Evolutionary conservation across 768 basidiomycete species (phyloP).

Genomic region (Mrakia gelida): DNA sequence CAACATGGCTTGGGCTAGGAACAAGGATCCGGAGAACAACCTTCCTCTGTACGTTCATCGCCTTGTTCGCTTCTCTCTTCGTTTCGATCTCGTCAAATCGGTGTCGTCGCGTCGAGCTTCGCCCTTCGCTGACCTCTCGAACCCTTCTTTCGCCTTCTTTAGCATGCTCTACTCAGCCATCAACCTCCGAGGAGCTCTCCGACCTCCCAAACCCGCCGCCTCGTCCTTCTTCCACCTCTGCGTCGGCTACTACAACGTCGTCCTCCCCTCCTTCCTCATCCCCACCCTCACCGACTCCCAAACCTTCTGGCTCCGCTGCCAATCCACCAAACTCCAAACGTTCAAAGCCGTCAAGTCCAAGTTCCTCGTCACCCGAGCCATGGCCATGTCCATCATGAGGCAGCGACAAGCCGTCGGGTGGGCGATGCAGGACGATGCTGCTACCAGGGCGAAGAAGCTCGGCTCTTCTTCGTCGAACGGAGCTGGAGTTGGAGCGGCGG

Average conservation of each 20-base stretch:
- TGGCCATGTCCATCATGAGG: slow-evolving; percentile 49
- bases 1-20: slow-evolving; percentile 67
- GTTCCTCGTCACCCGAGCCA: slow-evolving; percentile 59
- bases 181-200: slow-evolving; percentile 58
- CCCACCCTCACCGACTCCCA: slow-evolving; percentile 45
- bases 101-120: no score
- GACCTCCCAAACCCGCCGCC: slow-evolving; percentile 47
- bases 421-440: slow-evolving; percentile 70
- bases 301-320: slow-evolving; percentile 72
- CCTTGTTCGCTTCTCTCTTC: no score
- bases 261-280: slow-evolving; percentile 64
- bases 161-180: slow-evolving; percentile 83
- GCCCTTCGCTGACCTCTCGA: not conserved
- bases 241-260: slow-evolving; percentile 76
- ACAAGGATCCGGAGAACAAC: slow-evolving; percentile 38
- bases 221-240: slow-evolving; percentile 74
- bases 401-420: slow-evolving; percentile 63
- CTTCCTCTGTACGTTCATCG: slow-evolving; percentile 19
- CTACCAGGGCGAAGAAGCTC: slow-evolving; percentile 24
- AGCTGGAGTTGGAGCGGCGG: not conserved
- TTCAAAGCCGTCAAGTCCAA: slow-evolving; percentile 59
- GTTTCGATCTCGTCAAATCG: no score
- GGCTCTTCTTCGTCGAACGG: not conserved
- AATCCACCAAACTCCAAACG: slow-evolving; percentile 64
- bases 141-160: slow-evolving; percentile 17